These are phyloP conservation scores for Clausena lansium DNA, from an alignment of 345 rosid genomes.

Conservation along the genomic window DNA sequence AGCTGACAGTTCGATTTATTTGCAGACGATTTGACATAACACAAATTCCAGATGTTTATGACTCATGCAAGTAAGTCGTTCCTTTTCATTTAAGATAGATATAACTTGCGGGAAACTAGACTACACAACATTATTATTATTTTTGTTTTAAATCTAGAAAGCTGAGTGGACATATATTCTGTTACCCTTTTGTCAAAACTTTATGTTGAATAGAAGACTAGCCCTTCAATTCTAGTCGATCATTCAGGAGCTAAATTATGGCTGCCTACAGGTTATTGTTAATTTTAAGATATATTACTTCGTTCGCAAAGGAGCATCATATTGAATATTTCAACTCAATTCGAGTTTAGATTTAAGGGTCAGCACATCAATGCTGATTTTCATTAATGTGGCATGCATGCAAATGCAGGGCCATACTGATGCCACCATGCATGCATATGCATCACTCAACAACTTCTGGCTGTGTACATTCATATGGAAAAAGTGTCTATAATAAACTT, in stretches of 20 bases:
- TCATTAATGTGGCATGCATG: background rate
- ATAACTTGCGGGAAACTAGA: constrained; percentile 1
- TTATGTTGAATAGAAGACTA: background rate
- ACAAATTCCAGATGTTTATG: constrained; percentile 98
- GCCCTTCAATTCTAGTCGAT: background rate
- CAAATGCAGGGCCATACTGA: background rate
- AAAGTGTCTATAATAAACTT: background rate
- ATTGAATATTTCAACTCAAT: background rate
- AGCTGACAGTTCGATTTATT: constrained; percentile 28
- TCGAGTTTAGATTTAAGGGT: background rate
- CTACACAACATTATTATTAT: background rate
- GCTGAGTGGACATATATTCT: background rate
- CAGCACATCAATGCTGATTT: background rate
- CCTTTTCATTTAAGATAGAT: constrained; percentile 11
- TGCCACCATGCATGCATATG: background rate
- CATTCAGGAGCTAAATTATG: background rate
- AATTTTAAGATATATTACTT: background rate
- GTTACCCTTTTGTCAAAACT: background rate
- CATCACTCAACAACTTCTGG: background rate
- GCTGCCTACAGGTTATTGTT: background rate
- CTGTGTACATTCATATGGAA: background rate
- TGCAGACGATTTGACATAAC: constrained; percentile 96
- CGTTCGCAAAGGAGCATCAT: background rate
- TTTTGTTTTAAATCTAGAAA: background rate
- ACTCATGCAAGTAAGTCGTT: constrained; percentile 96